Conservation (phyloP, 305 asterid species). For the Plantago coronopus region DNA sequence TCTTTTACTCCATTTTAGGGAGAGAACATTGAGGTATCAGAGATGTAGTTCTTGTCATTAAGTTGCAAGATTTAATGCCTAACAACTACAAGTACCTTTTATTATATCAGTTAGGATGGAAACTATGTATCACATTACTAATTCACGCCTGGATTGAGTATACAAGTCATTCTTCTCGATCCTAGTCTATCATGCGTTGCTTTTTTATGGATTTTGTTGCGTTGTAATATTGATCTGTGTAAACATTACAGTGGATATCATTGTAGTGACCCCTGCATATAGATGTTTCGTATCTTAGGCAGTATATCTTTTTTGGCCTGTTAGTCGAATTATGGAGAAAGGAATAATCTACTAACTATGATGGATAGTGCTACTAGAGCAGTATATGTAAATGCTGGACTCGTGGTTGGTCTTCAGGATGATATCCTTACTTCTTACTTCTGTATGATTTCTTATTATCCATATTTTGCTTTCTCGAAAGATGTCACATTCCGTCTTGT, state of each 20-base stretch:
- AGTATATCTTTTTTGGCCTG: background rate
- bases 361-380: background rate
- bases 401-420: background rate
- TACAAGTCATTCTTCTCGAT: background rate
- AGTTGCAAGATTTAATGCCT: background rate
- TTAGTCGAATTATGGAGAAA: background rate
- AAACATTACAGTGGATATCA: too few species aligned
- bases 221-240: too few species aligned
- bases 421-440: background rate
- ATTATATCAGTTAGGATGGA: background rate
- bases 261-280: too few species aligned
- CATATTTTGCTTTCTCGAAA: background rate
- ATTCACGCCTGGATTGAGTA: background rate
- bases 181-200: background rate
- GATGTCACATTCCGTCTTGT: conserved; percentile 14
- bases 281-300: too few species aligned
- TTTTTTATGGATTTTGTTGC: background rate
- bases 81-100: background rate
- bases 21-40: conserved; percentile 14
- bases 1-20: background rate
- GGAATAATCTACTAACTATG: background rate
- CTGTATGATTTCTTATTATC: background rate
- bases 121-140: background rate
- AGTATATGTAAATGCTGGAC: background rate
- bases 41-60: conserved; percentile 9